Evolutionary conservation across 2,329 filamentous ascomycete species (phyloP).

Genomic region (Elsinoe ampelina): DNA sequence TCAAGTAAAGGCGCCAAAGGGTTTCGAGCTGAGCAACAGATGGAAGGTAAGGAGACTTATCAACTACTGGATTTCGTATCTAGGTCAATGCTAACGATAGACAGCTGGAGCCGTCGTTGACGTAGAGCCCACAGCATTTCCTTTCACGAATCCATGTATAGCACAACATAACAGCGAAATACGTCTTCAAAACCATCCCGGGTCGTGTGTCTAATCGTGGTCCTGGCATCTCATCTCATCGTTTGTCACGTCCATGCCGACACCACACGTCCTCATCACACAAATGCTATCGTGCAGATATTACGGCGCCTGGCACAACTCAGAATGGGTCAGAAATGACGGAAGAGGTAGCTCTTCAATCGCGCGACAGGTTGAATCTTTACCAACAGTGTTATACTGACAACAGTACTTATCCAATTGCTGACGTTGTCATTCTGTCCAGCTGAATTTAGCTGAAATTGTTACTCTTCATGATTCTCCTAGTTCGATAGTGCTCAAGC

Average conservation of each 20-base stretch:
- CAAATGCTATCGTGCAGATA: too few relatives aligned
- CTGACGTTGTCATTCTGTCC: too few relatives aligned
- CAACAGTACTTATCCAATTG: too few relatives aligned
- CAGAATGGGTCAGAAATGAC: too few relatives aligned
- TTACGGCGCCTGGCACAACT: too few relatives aligned
- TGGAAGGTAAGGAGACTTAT: slow-evolving; percentile 49
- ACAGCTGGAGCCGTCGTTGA: slow-evolving; percentile 12
- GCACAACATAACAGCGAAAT: neutral
- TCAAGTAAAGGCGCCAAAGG: slow-evolving; percentile 47
- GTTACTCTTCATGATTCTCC: slow-evolving; percentile 1
- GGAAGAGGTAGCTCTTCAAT: too few relatives aligned
- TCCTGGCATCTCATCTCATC: neutral
- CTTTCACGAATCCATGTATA: slow-evolving; percentile 5
- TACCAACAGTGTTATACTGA: too few relatives aligned
- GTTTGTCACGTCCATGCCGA: neutral
- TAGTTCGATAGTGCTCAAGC: neutral
- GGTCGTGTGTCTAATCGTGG: too few relatives aligned
- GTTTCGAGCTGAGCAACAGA: slow-evolving; percentile 58
- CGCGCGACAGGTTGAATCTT: too few relatives aligned
- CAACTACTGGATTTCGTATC: neutral
- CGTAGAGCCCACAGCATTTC: neutral
- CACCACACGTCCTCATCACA: neutral
- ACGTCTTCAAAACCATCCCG: neutral
- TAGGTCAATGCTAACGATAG: too few relatives aligned
- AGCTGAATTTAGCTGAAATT: neutral